Percentiles rank a stretch among this genome's conserved stretches.
Evolutionary conservation across 2,329 filamentous ascomycete genomes (phyloP).

Genomic region (Dryadomyces quercivorus): DNA sequence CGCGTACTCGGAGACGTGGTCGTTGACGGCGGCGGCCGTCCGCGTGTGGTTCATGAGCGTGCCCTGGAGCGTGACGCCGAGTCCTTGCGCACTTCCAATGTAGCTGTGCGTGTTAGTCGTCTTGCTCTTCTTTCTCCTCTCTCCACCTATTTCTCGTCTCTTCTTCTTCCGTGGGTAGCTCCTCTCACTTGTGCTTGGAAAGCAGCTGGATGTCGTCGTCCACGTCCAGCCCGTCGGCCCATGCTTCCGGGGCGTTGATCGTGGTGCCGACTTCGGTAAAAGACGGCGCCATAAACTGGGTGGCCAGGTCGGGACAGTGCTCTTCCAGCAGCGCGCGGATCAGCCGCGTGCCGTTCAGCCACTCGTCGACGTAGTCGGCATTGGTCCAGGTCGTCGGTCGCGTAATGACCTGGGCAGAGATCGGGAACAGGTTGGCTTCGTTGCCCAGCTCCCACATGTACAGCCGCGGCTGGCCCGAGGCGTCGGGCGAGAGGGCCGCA

Average conservation of each 20-base stretch:
- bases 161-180: no score
- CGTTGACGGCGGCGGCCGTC: constrained; percentile 33
- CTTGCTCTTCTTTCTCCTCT: background rate
- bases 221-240: constrained; percentile 38
- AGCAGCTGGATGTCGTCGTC: constrained; percentile 38
- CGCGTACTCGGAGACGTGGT: constrained; percentile 34
- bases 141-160: background rate
- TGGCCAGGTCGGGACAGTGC: constrained; percentile 36
- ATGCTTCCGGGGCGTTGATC: constrained; percentile 36
- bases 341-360: constrained; percentile 39
- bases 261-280: constrained; percentile 40
- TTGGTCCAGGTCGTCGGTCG: constrained; percentile 42
- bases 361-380: constrained; percentile 41
- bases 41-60: constrained; percentile 52
- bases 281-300: constrained; percentile 41
- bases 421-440: constrained; percentile 48
- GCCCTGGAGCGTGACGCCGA: constrained; percentile 47
- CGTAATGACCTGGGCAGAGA: constrained; percentile 36
- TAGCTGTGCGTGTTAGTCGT: constrained; percentile 31
- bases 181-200: constrained; percentile 49
- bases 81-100: constrained; percentile 45
- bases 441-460: constrained; percentile 53
- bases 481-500: constrained; percentile 32
- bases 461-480: constrained; percentile 16
- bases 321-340: constrained; percentile 33